Percentiles rank a stretch among this genome's conserved stretches.
Conservation (phyloP, 768 basidiomycete species). For the Boletus subparvulus region DNA sequence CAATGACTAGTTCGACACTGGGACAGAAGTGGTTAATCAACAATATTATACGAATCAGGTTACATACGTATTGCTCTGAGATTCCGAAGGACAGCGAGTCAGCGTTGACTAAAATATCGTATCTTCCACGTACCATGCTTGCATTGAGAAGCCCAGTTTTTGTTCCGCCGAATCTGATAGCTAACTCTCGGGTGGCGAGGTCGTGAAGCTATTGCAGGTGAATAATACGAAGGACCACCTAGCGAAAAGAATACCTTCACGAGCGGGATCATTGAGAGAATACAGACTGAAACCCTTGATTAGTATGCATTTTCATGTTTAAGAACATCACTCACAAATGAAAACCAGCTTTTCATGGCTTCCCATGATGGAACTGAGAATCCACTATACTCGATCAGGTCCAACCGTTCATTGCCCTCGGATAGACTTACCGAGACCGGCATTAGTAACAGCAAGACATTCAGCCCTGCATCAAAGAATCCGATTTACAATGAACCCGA, state of each 20-base stretch:
- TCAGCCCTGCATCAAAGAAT: slow-evolving; percentile 53
- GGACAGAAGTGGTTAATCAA: background rate
- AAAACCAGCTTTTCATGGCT: slow-evolving; percentile 58
- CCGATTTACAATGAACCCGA: background rate
- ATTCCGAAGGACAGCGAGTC: background rate
- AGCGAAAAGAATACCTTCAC: slow-evolving; percentile 52
- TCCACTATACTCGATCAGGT: slow-evolving; percentile 45
- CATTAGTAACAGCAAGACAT: slow-evolving; percentile 61
- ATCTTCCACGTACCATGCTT: slow-evolving; percentile 54
- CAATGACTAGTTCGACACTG: slow-evolving; percentile 66
- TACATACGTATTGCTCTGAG: slow-evolving; percentile 66
- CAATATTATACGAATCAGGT: background rate
- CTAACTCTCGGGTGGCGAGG: slow-evolving; percentile 69
- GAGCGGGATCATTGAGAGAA: slow-evolving; percentile 73
- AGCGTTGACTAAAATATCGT: background rate
- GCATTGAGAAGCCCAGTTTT: slow-evolving; percentile 80
- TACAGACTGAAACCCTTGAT: slow-evolving; percentile 45
- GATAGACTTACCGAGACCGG: slow-evolving; percentile 59
- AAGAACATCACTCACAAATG: slow-evolving; percentile 44
- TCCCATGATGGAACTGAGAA: slow-evolving; percentile 47
- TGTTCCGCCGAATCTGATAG: slow-evolving; percentile 72
- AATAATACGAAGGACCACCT: background rate
- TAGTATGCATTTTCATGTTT: background rate
- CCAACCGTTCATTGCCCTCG: background rate
- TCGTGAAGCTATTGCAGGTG: slow-evolving; percentile 61